These are phyloP conservation scores for Strobilomyces echinocephalus DNA, from an alignment of 768 basidiomycete genomes.

Conservation along the genomic window DNA sequence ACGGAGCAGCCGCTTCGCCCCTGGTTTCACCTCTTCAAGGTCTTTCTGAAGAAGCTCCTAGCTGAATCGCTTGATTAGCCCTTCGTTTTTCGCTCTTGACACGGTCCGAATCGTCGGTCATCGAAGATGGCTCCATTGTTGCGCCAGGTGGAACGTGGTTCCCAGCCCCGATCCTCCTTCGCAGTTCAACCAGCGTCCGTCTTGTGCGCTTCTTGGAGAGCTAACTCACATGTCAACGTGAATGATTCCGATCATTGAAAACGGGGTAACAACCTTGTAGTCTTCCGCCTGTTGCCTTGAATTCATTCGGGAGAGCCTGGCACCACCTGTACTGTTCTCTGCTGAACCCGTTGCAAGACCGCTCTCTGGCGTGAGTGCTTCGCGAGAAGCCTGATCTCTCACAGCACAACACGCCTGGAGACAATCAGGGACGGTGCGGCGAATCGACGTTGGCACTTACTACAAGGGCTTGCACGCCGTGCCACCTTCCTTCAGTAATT, in stretches of 20 bases:
- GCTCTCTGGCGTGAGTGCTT: conserved; percentile 24
- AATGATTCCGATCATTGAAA: too few species aligned
- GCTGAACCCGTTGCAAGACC: conserved; percentile 40
- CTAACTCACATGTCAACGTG: too few species aligned
- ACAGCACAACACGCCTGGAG: conserved; percentile 57
- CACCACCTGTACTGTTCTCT: conserved; percentile 31
- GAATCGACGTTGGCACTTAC: conserved; percentile 35
- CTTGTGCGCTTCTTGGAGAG: conserved; percentile 38
- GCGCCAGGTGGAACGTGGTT: conserved; percentile 71
- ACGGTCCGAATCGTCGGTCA: too few species aligned
- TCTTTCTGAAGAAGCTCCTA: too few species aligned
- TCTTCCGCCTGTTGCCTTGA: conserved; percentile 37
- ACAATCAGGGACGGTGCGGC: background rate
- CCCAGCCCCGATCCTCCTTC: conserved; percentile 72
- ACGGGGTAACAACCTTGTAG: too few species aligned
- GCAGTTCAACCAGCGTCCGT: conserved; percentile 72
- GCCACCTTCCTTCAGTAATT: too few species aligned
- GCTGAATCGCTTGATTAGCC: too few species aligned
- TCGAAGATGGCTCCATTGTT: too few species aligned
- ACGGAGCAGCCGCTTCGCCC: conserved; percentile 74
- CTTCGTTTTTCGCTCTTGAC: too few species aligned
- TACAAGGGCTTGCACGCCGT: conserved; percentile 63
- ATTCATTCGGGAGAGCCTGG: conserved; percentile 31
- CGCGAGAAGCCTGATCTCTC: conserved; percentile 43
- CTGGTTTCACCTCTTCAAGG: conserved; percentile 61